Conservation (phyloP, 1,284 basidiomycete genomes). For the Tilletia horrida region DNA sequence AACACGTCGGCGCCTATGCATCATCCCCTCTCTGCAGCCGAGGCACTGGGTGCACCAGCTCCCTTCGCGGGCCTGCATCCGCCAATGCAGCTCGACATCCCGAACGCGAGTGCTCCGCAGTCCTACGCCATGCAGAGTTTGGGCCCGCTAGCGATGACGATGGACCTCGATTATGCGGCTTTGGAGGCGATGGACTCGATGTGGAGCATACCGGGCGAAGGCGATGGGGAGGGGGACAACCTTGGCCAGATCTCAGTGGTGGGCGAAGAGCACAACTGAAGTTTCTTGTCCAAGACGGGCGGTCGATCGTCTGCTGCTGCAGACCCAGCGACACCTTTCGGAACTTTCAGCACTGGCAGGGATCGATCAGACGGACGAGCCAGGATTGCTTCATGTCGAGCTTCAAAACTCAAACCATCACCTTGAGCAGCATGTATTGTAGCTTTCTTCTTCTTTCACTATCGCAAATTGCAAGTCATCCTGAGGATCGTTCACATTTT, state of each 20-base stretch:
- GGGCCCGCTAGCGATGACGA: slow-evolving; percentile 12
- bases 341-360: no score
- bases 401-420: no score
- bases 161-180: slow-evolving; percentile 13
- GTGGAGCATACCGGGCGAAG: slow-evolving; percentile 9
- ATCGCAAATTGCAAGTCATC: neutral
- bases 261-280: neutral
- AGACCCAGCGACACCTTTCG: no score
- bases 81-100: neutral
- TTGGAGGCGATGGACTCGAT: slow-evolving; percentile 17
- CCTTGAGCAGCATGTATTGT: neutral
- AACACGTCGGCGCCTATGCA: neutral
- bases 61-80: slow-evolving; percentile 9
- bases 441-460: neutral
- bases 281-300: neutral
- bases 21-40: neutral
- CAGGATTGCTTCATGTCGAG: no score
- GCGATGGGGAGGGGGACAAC: neutral
- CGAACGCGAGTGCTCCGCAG: neutral
- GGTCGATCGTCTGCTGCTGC: no score
- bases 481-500: no score
- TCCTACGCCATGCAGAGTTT: slow-evolving; percentile 12
- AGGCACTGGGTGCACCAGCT: neutral
- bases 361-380: no score
- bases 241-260: neutral